phyloP scores from a whole-genome alignment of 2,329 filamentous ascomycete species.

The Aureobasidium lini region DNA sequence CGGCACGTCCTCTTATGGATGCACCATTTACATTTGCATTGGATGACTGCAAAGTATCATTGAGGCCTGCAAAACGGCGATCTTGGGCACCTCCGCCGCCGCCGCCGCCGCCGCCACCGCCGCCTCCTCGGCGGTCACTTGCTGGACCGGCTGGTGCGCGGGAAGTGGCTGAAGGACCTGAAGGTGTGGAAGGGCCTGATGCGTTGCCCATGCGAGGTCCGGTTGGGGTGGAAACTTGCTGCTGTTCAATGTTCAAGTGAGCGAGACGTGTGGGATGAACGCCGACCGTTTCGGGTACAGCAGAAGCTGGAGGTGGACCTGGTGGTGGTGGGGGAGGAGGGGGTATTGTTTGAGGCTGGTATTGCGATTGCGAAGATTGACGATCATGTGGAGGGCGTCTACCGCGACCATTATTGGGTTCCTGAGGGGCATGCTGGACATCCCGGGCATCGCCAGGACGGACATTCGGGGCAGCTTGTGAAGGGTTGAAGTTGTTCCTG shows the following conservation, averaged over 20 bases:
- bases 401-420: slow-evolving; percentile 18
- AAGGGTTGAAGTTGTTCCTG: slow-evolving; percentile 33
- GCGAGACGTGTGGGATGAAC: slow-evolving; percentile 22
- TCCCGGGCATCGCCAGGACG: slow-evolving; percentile 4
- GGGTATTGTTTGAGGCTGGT: slow-evolving; percentile 13
- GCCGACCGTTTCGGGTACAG: slow-evolving; percentile 18
- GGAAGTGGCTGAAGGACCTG: slow-evolving; percentile 23
- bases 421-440: slow-evolving; percentile 18
- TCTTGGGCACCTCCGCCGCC: slow-evolving; percentile 17
- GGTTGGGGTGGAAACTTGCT: slow-evolving; percentile 20
- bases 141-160: slow-evolving; percentile 16
- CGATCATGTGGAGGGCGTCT: slow-evolving; percentile 19
- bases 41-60: slow-evolving; percentile 14
- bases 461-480: slow-evolving; percentile 20
- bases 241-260: not conserved
- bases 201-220: slow-evolving; percentile 24
- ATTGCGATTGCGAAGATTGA: slow-evolving; percentile 16
- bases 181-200: slow-evolving; percentile 19
- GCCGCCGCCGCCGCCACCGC: not conserved
- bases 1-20: slow-evolving; percentile 13
- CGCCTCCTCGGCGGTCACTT: slow-evolving; percentile 14
- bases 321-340: slow-evolving; percentile 21
- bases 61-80: slow-evolving; percentile 26
- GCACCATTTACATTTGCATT: slow-evolving; percentile 4
- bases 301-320: slow-evolving; percentile 13